Base-by-base conservation (phyloP, 1,284 basidiomycete species). In the Trichosporon asahii region DNA sequence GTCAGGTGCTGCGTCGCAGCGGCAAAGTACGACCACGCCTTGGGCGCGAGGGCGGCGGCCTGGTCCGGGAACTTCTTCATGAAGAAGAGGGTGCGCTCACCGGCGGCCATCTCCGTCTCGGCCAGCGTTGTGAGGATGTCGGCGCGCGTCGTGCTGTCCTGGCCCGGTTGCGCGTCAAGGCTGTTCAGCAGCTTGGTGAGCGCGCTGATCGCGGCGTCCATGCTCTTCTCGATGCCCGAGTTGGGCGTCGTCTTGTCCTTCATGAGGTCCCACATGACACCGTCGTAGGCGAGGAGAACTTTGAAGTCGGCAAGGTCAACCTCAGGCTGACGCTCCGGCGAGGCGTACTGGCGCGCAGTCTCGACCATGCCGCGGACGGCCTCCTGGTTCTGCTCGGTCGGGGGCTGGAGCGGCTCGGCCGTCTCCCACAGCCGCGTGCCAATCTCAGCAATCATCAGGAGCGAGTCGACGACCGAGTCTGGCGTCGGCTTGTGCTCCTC, bases 231-330 rank as follows among this genome's bases (percentile, higher is more conserved):
- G 8, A 76, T 63, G 18, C 68, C 70, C 4, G 74, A 76, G 11
- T 70, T 71, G 11, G 74, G 72, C 40, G 68, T 64, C 0, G 79
- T 78, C 68, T 79, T 68, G 12, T 67, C 64, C 65, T 76, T 75
- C 70, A 73, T 76, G 37, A 77, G 67, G 27, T 80, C 79, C 79
- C 79, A 83, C 29, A 81, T 76, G 66, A 80, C 75, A 49, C 72
- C 67, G 71, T 83, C 81, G 68, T 80, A 72, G 12, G 74, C 65
- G 35, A 83, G 71, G 5, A 83, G 72, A 25, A 80, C 75, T 67
- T 80, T 79, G 70, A 79, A 78, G 68, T 83, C 79, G 29, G 73
- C 72, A 3, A 83, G 70, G 68, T 81, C 79, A 29, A 82, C 60
- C 75, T 83, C 80, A 18, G 79, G 75, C 73, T 82, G 79, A 63